Conservation (phyloP, 1,284 basidiomycete genomes). For the Boletus calvinii region DNA sequence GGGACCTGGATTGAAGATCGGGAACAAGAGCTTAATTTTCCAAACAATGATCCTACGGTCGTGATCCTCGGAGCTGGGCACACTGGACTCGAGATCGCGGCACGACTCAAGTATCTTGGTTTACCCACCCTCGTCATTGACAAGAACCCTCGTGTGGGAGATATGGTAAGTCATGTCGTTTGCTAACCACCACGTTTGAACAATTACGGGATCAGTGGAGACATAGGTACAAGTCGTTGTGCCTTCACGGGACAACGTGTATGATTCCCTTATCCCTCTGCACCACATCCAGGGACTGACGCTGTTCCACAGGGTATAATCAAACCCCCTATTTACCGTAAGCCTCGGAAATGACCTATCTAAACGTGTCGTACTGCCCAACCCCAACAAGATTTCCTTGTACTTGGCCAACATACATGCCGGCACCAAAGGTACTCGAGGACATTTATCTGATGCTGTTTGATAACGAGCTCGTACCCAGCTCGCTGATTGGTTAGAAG, state of each 20-base stretch:
- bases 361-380: constrained; percentile 2
- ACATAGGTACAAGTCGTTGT: constrained; percentile 40
- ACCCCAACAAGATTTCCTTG: constrained; percentile 47
- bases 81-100: constrained; percentile 10
- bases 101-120: constrained; percentile 8
- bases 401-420: constrained; percentile 62
- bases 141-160: constrained; percentile 9
- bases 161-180: constrained; percentile 45
- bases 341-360: constrained; percentile 21
- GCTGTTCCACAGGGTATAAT: constrained; percentile 44
- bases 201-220: constrained; percentile 33
- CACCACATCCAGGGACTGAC: background rate
- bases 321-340: constrained; percentile 58
- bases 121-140: constrained; percentile 17
- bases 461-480: constrained; percentile 22
- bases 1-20: constrained; percentile 39
- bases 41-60: constrained; percentile 36
- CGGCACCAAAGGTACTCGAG: constrained; percentile 35
- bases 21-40: constrained; percentile 39
- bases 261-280: constrained; percentile 13
- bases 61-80: constrained; percentile 21
- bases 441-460: background rate
- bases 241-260: constrained; percentile 67
- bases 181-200: constrained; percentile 44
- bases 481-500: constrained; percentile 70